A percentile compares a stretch with the other conserved stretches of the same genome.
These are phyloP conservation scores for Vicia villosa DNA, from an alignment of 306 rosid genomes.

Conservation along the genomic window DNA sequence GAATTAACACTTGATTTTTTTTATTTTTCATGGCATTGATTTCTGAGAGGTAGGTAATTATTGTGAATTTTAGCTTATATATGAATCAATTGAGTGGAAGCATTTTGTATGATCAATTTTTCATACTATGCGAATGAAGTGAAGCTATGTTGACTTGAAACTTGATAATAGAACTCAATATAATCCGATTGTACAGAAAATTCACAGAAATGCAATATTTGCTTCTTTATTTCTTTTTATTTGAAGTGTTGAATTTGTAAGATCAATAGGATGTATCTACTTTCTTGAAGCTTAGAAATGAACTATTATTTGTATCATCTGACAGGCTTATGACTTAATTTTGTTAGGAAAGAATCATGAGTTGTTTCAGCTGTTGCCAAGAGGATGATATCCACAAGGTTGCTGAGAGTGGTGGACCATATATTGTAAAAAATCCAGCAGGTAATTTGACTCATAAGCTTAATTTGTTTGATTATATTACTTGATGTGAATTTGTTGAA, in stretches of 20 bases:
- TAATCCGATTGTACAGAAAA: neutral
- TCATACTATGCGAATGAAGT: neutral
- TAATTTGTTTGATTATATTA: slow-evolving; percentile 9
- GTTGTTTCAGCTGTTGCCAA: slow-evolving; percentile 77
- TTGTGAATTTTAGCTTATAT: slow-evolving; percentile 17
- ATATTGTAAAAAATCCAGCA: slow-evolving; percentile 56
- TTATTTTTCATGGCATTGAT: neutral
- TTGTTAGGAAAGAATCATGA: slow-evolving; percentile 55
- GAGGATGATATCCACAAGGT: slow-evolving; percentile 66
- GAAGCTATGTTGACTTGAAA: slow-evolving; percentile 1
- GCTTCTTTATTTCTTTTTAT: neutral
- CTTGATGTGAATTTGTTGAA: slow-evolving; percentile 32
- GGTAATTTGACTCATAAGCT: slow-evolving; percentile 51
- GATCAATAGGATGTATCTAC: neutral
- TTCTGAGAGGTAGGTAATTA: neutral
- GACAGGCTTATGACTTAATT: slow-evolving; percentile 24
- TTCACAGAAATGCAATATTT: slow-evolving; percentile 3
- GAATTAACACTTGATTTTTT: neutral
- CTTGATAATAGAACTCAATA: neutral
- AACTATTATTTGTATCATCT: slow-evolving; percentile 13
- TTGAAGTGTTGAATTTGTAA: slow-evolving; percentile 24
- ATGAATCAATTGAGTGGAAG: slow-evolving; percentile 14
- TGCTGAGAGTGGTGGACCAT: slow-evolving; percentile 66
- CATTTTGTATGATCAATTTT: slow-evolving; percentile 7
- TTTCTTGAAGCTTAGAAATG: neutral